Evolutionary conservation across 169 alveolate genomes (phyloP).

Genomic region (Blepharisma undulans): DNA sequence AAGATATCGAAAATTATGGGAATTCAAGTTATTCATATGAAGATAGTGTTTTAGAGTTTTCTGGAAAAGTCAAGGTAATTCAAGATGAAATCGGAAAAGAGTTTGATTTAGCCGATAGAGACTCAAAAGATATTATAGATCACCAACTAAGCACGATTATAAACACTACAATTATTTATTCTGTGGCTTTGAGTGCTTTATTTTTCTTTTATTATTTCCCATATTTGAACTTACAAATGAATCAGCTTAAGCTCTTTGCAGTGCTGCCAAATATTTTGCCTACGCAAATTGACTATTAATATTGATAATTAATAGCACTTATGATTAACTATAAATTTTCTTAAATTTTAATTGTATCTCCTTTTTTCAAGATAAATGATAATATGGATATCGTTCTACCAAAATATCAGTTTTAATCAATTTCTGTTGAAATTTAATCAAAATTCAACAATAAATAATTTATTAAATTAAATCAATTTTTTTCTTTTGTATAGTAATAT

Average conservation of each 20-base stretch:
- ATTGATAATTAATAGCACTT: too few relatives aligned
- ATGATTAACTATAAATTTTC: too few relatives aligned
- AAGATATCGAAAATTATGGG: neutral
- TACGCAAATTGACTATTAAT: neutral
- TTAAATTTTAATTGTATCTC: too few relatives aligned
- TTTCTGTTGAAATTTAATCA: too few relatives aligned
- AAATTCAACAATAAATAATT: too few relatives aligned
- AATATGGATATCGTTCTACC: too few relatives aligned
- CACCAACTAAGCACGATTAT: neutral
- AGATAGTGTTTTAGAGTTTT: neutral
- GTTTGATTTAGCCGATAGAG: neutral
- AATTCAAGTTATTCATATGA: neutral
- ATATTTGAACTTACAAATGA: neutral
- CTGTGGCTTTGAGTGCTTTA: neutral
- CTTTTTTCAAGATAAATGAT: too few relatives aligned
- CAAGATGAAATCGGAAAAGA: neutral
- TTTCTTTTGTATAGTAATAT: too few relatives aligned
- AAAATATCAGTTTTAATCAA: too few relatives aligned
- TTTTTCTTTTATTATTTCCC: neutral
- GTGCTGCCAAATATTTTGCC: neutral
- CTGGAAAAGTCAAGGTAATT: neutral
- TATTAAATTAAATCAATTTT: too few relatives aligned
- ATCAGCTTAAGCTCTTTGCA: neutral
- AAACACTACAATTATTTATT: neutral
- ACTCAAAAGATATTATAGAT: neutral